Evolutionary conservation across 208 protist species (phyloP).

Genomic region (Trypanosoma scelopori): DNA sequence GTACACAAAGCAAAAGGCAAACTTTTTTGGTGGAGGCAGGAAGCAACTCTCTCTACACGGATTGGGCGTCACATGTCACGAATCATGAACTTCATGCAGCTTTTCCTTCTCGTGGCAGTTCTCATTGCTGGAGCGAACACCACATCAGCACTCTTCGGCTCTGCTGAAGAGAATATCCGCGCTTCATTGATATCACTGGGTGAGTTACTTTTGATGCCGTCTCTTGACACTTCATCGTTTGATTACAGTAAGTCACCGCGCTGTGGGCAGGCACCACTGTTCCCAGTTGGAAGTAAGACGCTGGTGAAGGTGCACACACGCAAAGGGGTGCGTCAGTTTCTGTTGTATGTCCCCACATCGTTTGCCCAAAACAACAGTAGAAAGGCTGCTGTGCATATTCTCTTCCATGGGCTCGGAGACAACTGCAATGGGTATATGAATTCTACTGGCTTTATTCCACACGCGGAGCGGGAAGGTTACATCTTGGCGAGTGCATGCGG

Average conservation of each 20-base stretch:
- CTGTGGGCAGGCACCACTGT: conserved; percentile 12
- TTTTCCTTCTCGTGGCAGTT: too few species aligned
- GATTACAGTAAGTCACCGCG: neutral
- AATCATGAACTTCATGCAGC: too few species aligned
- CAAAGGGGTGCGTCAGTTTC: conserved; percentile 31
- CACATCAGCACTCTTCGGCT: too few species aligned
- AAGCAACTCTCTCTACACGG: too few species aligned
- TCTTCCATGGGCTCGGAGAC: conserved; percentile 74
- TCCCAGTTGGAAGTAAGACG: conserved; percentile 32
- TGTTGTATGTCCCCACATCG: conserved; percentile 46
- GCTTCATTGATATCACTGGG: neutral
- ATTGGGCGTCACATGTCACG: too few species aligned
- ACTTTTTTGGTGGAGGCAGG: too few species aligned
- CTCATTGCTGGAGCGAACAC: too few species aligned
- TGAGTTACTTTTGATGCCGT: neutral
- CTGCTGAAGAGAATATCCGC: too few species aligned
- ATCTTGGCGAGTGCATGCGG: conserved; percentile 69
- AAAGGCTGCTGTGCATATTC: conserved; percentile 40
- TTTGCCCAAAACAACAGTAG: conserved; percentile 12
- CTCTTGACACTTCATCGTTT: conserved; percentile 1
- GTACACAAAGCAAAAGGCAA: too few species aligned
- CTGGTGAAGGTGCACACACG: conserved; percentile 37
- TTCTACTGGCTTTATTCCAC: conserved; percentile 41
- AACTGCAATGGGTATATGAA: conserved; percentile 61
- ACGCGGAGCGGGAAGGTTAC: conserved; percentile 52